These are phyloP conservation scores for Cladobotryum mycophilum DNA, from an alignment of 2,329 filamentous ascomycete species.

Conservation along the genomic window DNA sequence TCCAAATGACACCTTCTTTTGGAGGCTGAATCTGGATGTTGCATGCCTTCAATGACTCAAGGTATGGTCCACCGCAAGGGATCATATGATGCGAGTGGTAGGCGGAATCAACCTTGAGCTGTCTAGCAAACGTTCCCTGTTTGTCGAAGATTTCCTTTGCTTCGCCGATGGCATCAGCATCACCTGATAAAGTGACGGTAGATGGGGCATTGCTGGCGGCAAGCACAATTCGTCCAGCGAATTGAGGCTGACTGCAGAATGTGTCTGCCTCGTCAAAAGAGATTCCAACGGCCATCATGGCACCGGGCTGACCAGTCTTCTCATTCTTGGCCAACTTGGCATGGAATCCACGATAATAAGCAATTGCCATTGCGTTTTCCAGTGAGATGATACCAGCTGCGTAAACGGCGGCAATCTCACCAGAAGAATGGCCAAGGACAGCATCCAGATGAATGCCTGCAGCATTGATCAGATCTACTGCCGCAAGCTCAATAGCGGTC, in stretches of 20 bases:
- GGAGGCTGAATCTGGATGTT: not conserved
- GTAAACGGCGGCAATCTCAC: conserved; percentile 46
- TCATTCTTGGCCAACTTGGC: no score
- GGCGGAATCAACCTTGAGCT: conserved; percentile 38
- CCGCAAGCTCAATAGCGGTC: conserved; percentile 22
- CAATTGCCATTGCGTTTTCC: conserved; percentile 17
- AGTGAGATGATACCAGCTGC: conserved; percentile 35
- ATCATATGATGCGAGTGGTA: conserved; percentile 47
- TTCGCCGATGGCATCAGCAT: conserved; percentile 20
- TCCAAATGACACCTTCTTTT: conserved; percentile 11
- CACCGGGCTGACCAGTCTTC: not conserved
- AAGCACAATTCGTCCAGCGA: conserved; percentile 18
- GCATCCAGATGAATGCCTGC: conserved; percentile 27
- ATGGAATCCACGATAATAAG: conserved; percentile 2
- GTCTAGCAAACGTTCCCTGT: conserved; percentile 25
- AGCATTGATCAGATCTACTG: conserved; percentile 21
- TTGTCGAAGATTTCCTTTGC: conserved; percentile 17
- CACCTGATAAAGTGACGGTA: conserved; percentile 24
- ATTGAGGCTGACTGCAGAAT: conserved; percentile 1
- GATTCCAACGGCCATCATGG: conserved; percentile 20
- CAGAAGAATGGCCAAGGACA: conserved; percentile 42
- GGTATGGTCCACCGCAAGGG: conserved; percentile 14
- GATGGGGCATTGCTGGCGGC: conserved; percentile 19
- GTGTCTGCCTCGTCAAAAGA: conserved; percentile 15
- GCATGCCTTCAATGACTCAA: conserved; percentile 9